phyloP scores from a whole-genome alignment of 345 rosid genomes.

The Melaleuca alternifolia region DNA sequence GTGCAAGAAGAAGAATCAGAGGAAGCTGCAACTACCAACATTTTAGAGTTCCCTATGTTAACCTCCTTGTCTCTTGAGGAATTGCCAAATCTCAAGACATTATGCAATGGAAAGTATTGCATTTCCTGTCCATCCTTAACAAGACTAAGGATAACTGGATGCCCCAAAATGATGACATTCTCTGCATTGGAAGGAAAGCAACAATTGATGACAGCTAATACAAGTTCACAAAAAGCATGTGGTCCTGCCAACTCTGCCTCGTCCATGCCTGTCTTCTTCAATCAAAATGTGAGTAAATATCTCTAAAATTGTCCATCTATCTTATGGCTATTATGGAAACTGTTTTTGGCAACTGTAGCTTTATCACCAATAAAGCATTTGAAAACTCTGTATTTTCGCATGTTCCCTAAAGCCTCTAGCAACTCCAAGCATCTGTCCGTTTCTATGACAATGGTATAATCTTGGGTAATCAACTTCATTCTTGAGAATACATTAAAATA shows the following conservation, averaged over 20 bases:
- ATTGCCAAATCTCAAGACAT: neutral
- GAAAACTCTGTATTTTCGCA: neutral
- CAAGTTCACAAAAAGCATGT: neutral
- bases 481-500: neutral
- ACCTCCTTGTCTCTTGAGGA: neutral
- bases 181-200: neutral
- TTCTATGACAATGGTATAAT: neutral
- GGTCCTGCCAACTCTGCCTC: neutral
- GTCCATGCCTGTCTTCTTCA: neutral
- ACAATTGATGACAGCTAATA: rapidly evolving
- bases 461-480: neutral
- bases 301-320: too few species aligned
- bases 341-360: neutral
- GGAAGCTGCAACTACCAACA: neutral
- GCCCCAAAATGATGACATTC: neutral
- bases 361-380: rapidly evolving
- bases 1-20: neutral
- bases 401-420: neutral
- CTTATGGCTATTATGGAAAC: neutral
- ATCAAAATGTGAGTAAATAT: neutral
- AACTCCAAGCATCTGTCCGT: neutral
- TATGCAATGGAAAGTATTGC: neutral
- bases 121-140: neutral
- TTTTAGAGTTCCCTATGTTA: conserved; percentile 1
- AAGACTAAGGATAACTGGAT: rapidly evolving